phyloP scores from a whole-genome alignment of 2,329 filamentous ascomycete species.

The Neofusicoccum laricinum region DNA sequence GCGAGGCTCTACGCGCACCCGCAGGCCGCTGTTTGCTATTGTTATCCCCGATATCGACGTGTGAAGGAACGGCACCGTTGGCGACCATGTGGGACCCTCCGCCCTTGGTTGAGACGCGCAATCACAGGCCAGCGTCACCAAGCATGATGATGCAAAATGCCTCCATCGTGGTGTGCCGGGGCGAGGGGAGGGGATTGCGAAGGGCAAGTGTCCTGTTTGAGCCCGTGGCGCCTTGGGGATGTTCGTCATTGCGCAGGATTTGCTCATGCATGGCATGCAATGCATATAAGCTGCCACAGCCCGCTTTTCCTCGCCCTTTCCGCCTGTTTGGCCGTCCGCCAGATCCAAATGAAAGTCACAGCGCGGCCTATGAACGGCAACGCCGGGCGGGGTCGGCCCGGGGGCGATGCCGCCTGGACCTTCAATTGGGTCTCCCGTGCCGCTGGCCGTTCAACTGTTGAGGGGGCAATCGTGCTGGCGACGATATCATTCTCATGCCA shows the following conservation, averaged over 20 bases:
- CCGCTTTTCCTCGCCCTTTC: constrained; percentile 12
- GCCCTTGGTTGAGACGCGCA: constrained; percentile 6
- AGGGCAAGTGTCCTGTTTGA: background rate
- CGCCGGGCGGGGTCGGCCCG: constrained; percentile 8
- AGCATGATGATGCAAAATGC: constrained; percentile 4
- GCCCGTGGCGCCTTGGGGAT: background rate
- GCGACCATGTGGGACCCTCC: background rate
- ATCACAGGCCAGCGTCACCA: background rate
- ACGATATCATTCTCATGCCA: constrained; percentile 38
- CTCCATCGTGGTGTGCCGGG: background rate
- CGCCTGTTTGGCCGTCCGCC: constrained; percentile 5
- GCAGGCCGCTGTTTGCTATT: background rate
- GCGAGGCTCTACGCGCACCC: background rate
- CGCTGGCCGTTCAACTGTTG: background rate
- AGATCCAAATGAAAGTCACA: constrained; percentile 2
- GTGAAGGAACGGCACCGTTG: background rate
- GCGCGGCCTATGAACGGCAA: background rate
- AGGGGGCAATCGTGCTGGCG: background rate
- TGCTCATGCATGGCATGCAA: constrained; percentile 14
- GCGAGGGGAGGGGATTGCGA: background rate
- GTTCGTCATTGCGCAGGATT: constrained; percentile 8
- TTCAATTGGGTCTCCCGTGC: background rate
- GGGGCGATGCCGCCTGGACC: background rate
- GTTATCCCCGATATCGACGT: background rate
- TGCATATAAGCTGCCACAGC: constrained; percentile 16